Evolutionary conservation across 139 green algal genomes (phyloP).

Genomic region (Chlorella sp.): DNA sequence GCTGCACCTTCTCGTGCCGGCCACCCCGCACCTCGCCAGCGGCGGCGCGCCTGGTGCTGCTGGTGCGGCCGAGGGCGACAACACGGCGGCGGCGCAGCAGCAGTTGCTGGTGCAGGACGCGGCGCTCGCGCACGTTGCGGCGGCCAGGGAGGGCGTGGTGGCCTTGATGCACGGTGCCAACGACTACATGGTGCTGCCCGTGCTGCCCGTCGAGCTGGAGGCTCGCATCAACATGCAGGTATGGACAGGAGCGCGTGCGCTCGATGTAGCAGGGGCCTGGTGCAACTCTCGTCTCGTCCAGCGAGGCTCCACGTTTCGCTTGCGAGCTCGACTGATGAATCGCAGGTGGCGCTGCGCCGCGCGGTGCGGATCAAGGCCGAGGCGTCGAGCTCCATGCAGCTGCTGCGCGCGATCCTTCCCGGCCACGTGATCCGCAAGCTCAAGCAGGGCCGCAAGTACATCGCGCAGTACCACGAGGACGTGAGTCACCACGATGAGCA

Average conservation of each 20-base stretch:
- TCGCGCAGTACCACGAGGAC: constrained; percentile 7
- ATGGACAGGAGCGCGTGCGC: no score
- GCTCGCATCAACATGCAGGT: constrained; percentile 16
- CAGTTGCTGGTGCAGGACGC: no score
- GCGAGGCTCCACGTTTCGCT: no score
- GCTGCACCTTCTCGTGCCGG: no score
- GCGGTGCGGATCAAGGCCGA: constrained; percentile 13
- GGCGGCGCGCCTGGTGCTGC: no score
- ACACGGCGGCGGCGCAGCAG: no score
- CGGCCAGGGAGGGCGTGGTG: constrained; percentile 1
- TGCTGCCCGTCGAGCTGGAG: constrained; percentile 9
- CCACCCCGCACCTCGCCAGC: no score
- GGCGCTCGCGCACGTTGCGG: no score
- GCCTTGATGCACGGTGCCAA: constrained; percentile 6
- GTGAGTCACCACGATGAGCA: constrained; percentile 1
- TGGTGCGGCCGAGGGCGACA: no score
- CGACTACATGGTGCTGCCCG: constrained; percentile 8
- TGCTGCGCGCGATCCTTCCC: constrained; percentile 8
- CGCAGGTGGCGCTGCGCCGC: constrained; percentile 9
- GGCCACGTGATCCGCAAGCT: constrained; percentile 11
- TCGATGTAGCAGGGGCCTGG: no score
- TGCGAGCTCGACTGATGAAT: not conserved
- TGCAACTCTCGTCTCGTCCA: no score
- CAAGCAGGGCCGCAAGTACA: constrained; percentile 5
- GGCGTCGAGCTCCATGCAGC: constrained; percentile 6